Percentiles rank a stretch among this genome's conserved stretches.
phyloP scores from a whole-genome alignment of 2,329 filamentous ascomycete species.

The Trichoderma sp. region DNA sequence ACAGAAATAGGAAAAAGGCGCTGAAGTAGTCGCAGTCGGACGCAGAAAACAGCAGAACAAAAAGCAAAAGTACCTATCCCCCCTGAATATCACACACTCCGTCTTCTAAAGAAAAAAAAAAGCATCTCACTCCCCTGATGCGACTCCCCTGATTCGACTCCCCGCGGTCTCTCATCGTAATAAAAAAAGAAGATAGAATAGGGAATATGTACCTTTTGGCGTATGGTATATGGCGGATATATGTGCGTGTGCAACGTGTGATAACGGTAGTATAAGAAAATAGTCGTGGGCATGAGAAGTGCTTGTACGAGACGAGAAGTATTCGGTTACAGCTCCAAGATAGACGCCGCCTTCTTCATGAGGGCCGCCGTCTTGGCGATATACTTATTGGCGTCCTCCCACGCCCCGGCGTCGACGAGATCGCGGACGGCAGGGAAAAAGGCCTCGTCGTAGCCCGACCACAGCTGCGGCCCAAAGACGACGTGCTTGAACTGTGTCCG shows the following conservation, averaged over 20 bases:
- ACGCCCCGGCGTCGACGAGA: conserved; percentile 71
- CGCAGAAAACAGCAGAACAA: neutral
- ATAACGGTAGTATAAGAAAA: conserved; percentile 21
- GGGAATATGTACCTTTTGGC: conserved; percentile 5
- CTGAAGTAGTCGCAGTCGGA: neutral
- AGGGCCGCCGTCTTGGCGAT: conserved; percentile 72
- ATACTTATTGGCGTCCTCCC: conserved; percentile 66
- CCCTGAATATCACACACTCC: neutral
- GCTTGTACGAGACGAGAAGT: conserved; percentile 18
- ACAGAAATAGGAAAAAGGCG: neutral
- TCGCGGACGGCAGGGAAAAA: conserved; percentile 77
- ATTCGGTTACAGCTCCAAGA: conserved; percentile 36
- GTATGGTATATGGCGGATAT: neutral
- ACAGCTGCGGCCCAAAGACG: conserved; percentile 80
- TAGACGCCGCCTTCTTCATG: conserved; percentile 60
- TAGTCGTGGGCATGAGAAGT: conserved; percentile 27
- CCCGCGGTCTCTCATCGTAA: neutral
- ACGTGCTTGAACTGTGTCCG: conserved; percentile 94
- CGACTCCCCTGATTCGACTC: conserved; percentile 1
- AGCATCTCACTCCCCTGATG: neutral
- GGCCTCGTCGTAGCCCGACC: conserved; percentile 54
- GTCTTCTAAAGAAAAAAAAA: neutral
- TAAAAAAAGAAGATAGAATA: neutral
- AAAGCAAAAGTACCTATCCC: conserved; percentile 6
- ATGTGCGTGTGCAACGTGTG: neutral